Conservation (phyloP, 139 green algal genomes). For the Yamagishiella unicocca region DNA sequence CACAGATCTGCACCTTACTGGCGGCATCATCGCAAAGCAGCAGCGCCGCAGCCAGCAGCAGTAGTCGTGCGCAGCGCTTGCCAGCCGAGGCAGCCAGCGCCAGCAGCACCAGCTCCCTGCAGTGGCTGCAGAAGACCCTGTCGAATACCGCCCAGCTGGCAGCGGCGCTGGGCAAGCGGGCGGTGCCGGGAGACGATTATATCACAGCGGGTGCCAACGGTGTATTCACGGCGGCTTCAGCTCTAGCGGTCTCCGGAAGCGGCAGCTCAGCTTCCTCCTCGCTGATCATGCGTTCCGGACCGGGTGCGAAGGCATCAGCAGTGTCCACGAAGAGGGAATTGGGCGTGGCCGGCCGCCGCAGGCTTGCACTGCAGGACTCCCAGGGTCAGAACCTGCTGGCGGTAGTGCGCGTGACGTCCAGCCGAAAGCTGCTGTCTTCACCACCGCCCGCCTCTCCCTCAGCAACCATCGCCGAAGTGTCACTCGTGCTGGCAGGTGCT, state of each 20-base stretch:
- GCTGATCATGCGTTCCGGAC: not conserved
- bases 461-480: not conserved
- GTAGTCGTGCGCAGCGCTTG: not conserved
- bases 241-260: too few relatives aligned
- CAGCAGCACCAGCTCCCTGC: not conserved
- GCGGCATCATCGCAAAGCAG: not conserved
- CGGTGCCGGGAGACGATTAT: not conserved
- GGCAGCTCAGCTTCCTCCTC: not conserved
- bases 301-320: not conserved
- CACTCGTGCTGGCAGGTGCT: not conserved
- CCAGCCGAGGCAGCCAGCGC: not conserved
- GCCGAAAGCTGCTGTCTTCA: not conserved
- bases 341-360: too few relatives aligned
- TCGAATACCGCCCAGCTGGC: not conserved
- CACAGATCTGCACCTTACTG: not conserved
- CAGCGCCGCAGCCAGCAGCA: not conserved
- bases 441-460: too few relatives aligned
- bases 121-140: not conserved
- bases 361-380: too few relatives aligned
- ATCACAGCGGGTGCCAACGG: not conserved
- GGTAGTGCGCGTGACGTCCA: not conserved
- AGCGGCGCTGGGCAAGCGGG: not conserved
- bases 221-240: not conserved
- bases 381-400: too few relatives aligned
- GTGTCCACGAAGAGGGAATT: too few relatives aligned